These are phyloP conservation scores for Hymenoscyphus linearis DNA, from an alignment of 2,329 filamentous ascomycete species.

Conservation along the genomic window DNA sequence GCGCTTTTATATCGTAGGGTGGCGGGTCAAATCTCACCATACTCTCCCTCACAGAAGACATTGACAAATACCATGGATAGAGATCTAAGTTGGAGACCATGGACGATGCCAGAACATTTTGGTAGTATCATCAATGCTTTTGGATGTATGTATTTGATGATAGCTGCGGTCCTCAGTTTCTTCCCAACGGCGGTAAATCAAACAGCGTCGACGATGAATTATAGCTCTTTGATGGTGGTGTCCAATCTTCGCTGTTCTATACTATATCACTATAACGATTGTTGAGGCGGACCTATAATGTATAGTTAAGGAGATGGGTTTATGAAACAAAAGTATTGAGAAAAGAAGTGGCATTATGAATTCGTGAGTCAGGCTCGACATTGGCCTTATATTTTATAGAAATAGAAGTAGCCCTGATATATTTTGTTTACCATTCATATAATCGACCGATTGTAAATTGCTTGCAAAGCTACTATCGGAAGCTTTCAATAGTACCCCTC, in stretches of 20 bases:
- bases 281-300: background rate
- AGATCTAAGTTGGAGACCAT: constrained; percentile 9
- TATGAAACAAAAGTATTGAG: background rate
- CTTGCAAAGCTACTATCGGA: no score
- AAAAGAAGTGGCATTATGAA: no score
- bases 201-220: constrained; percentile 7
- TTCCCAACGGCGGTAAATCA: constrained; percentile 2
- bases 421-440: no score
- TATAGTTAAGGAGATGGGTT: background rate
- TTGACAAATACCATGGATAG: constrained; percentile 3
- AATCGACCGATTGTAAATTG: no score
- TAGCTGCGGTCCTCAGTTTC: constrained; percentile 8
- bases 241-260: constrained; percentile 7
- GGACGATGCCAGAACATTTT: constrained; percentile 4
- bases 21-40: constrained; percentile 1
- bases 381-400: no score
- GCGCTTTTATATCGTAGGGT: constrained; percentile 10
- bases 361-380: no score
- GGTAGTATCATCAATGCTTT: constrained; percentile 9
- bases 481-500: no score
- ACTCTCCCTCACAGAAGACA: background rate
- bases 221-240: constrained; percentile 9
- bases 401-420: no score
- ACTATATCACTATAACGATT: constrained; percentile 6
- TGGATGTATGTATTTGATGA: constrained; percentile 7